Evolutionary conservation across 257 asterid genomes (phyloP).

Genomic region (Solanum tarapatanum): DNA sequence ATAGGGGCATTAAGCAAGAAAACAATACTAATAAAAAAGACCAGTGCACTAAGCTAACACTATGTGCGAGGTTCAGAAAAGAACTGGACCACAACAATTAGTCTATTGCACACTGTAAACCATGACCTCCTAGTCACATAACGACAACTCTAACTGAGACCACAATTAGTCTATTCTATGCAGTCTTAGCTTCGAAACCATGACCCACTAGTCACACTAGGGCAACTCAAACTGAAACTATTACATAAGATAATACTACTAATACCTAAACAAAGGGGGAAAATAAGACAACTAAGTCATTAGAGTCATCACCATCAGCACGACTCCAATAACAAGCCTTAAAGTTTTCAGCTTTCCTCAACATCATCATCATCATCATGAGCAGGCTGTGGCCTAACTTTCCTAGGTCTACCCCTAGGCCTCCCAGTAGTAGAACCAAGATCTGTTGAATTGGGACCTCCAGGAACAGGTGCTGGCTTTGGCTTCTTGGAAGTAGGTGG

Average conservation of each 20-base stretch:
- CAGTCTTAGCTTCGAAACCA: not conserved
- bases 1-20: conserved; percentile 5
- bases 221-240: not conserved
- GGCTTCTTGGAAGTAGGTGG: conserved; percentile 61
- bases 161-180: not conserved
- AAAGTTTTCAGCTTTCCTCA: conserved; percentile 5
- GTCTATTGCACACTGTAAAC: not conserved
- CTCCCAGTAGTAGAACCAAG: conserved; percentile 15
- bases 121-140: not conserved
- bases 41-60: not conserved
- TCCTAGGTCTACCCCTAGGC: conserved; percentile 88
- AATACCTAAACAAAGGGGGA: not conserved
- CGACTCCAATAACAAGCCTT: not conserved
- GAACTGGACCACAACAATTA: not conserved
- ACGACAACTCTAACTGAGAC: not conserved
- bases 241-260: not conserved
- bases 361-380: conserved; percentile 15
- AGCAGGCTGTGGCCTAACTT: conserved; percentile 47
- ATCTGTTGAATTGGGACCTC: conserved; percentile 2
- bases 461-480: conserved; percentile 30
- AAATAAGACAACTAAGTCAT: conserved; percentile 2
- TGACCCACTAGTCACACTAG: not conserved
- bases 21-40: not conserved
- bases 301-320: conserved; percentile 5
- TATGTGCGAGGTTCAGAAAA: not conserved